Evolutionary conservation across 768 basidiomycete genomes (phyloP).

Genomic region (Xerocomus brunneocitrinus): DNA sequence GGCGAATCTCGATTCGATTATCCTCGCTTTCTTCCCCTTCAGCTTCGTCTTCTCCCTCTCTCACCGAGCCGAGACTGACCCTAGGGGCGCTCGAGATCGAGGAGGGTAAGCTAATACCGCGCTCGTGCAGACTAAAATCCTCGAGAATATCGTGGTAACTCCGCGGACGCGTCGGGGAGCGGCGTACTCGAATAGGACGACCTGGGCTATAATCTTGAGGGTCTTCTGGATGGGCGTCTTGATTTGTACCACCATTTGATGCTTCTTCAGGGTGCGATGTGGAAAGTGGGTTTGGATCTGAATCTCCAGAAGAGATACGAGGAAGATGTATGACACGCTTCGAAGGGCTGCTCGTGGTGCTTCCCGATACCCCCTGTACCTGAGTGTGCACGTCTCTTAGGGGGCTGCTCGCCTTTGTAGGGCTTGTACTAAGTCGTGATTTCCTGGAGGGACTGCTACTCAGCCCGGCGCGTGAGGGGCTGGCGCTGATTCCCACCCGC

Average conservation of each 20-base stretch:
- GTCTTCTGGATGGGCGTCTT: conserved; percentile 4
- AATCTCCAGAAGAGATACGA: conserved; percentile 17
- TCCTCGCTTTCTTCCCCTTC: not conserved
- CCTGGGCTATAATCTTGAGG: conserved; percentile 1
- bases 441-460: conserved; percentile 22
- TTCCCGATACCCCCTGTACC: conserved; percentile 5
- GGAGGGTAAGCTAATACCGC: conserved; percentile 26
- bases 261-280: conserved; percentile 1
- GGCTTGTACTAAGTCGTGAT: conserved; percentile 22
- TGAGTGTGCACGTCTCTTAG: conserved; percentile 13
- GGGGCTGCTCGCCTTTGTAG: conserved; percentile 18
- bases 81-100: conserved; percentile 29
- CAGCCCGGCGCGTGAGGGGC: conserved; percentile 18
- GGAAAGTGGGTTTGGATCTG: conserved; percentile 8
- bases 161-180: conserved; percentile 42
- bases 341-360: conserved; percentile 20
- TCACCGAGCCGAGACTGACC: conserved; percentile 18
- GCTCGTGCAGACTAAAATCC: conserved; percentile 47
- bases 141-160: conserved; percentile 67
- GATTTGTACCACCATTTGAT: not conserved
- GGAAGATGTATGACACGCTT: conserved; percentile 18
- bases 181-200: conserved; percentile 29
- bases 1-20: conserved; percentile 2
- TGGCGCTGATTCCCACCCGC: conserved; percentile 14
- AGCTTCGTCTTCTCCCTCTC: conserved; percentile 17